Conservation (phyloP, 1,139 yeast species). For the Protomyces inundatus region DNA sequence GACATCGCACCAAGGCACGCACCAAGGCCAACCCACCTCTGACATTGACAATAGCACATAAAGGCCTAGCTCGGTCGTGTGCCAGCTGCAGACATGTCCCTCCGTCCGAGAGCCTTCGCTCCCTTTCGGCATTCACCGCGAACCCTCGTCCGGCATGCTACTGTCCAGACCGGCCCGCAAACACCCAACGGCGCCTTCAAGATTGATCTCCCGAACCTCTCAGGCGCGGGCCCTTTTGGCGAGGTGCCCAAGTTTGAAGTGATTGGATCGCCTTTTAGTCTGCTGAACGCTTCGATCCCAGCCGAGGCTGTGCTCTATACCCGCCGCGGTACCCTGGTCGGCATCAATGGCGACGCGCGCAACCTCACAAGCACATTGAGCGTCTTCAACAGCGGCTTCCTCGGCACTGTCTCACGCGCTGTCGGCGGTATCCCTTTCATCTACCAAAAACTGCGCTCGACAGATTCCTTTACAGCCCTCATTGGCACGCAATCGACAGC, state of each 20-base stretch:
- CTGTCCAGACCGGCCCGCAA: not conserved
- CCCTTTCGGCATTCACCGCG: not conserved
- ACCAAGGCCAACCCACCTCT: too few species aligned
- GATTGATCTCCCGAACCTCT: slow-evolving; percentile 32
- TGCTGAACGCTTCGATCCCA: slow-evolving; percentile 48
- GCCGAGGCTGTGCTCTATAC: slow-evolving; percentile 47
- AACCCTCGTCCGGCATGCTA: not conserved
- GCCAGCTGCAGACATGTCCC: not conserved
- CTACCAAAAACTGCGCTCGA: slow-evolving; percentile 29
- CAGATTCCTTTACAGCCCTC: slow-evolving; percentile 33
- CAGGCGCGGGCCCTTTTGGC: slow-evolving; percentile 35
- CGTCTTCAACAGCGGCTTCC: slow-evolving; percentile 9
- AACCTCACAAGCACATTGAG: slow-evolving; percentile 27
- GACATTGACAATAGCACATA: too few species aligned
- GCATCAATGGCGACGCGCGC: slow-evolving; percentile 44
- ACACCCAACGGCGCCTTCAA: slow-evolving; percentile 27
- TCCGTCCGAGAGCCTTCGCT: not conserved
- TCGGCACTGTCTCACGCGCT: not conserved
- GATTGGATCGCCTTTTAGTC: slow-evolving; percentile 45
- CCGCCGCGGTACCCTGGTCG: slow-evolving; percentile 46
- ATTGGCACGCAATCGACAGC: slow-evolving; percentile 32
- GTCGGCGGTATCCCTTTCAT: slow-evolving; percentile 14
- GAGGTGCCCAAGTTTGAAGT: slow-evolving; percentile 40
- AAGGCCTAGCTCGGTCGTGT: too few species aligned
- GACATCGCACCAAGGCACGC: too few species aligned